Conservation (phyloP, 2,329 filamentous ascomycete genomes). For the Tolypocladium inflatum region DNA sequence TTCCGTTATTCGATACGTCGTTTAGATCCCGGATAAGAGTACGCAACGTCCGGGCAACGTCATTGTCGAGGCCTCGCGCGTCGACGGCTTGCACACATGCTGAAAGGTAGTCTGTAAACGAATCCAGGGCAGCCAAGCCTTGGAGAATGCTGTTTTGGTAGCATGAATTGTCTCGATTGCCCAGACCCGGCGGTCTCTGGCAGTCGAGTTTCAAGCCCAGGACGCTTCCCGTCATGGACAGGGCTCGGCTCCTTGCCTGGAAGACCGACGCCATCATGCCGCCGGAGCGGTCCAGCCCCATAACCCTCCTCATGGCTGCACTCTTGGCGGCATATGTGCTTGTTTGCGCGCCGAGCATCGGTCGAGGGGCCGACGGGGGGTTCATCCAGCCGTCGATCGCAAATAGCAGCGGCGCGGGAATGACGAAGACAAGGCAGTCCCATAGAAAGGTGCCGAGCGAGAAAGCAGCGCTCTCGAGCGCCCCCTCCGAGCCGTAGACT, state of each 20-base stretch:
- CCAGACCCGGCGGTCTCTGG: constrained; percentile 56
- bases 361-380: constrained; percentile 31
- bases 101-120: constrained; percentile 58
- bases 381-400: constrained; percentile 45
- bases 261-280: constrained; percentile 48
- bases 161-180: constrained; percentile 91
- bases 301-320: constrained; percentile 51
- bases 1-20: constrained; percentile 59
- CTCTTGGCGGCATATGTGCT: constrained; percentile 50
- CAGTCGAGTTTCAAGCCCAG: constrained; percentile 27
- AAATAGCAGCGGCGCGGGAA: constrained; percentile 48
- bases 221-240: constrained; percentile 40
- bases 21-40: constrained; percentile 63
- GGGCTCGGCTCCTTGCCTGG: constrained; percentile 45
- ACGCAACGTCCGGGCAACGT: constrained; percentile 43
- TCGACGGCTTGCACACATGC: constrained; percentile 25
- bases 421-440: constrained; percentile 48
- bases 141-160: constrained; percentile 97
- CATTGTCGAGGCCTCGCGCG: constrained; percentile 16
- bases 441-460: constrained; percentile 39
- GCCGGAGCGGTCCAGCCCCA: constrained; percentile 45
- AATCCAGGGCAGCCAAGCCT: constrained; percentile 65
- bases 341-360: constrained; percentile 26
- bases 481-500: constrained; percentile 20
- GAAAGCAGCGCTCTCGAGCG: constrained; percentile 16